Base-by-base conservation (phyloP, 345 rosid genomes). In the Citrus reticulata region DNA sequence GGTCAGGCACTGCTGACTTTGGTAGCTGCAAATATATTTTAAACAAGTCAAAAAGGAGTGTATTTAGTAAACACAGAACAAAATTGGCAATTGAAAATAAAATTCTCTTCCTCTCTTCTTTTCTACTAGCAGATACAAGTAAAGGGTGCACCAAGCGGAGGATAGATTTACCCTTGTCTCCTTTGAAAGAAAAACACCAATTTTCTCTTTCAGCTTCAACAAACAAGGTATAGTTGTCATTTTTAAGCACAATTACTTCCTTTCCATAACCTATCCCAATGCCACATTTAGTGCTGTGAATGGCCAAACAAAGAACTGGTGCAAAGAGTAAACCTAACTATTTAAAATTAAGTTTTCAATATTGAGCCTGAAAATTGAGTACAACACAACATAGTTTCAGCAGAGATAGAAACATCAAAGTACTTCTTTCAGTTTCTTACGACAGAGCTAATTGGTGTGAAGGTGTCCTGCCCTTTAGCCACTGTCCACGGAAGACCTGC, bases 401-500 rank as follows among this genome's bases (percentile, higher is more conserved):
- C 34, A 39, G 51, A 68, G 63, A 62, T 40, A 64, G 16, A 84
- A 61, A 75, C 30, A 75, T 22, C 27, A 64, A 61, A 51, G 9
- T 14, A 61, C 51, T 68, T 62, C 55, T 70, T 59, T 72, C 67
- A 19, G 75, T 73, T 68, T 82, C 97, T 90, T 87, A 94, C 98
- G 81, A 92, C 88, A 65, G 95, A 88, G 80, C 95, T 93, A 80
- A 96, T 94, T 4, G 98, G 97, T 6, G 99, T 93, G 81, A 94
- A 96, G 24, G 98, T 93, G 77, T 94, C 99, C 83, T 90, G 95
- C 62, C 93, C 99, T 85, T 96, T 94, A 57, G 97, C 94, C 74
- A 94, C 90, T 55, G 94, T 91, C 95, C 97, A 93, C 14, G 98
- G 99, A 74, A 96, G 98, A 78, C 99, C 97, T 74, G 92, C 90